Percentiles rank a stretch among this genome's conserved stretches.
phyloP scores from a whole-genome alignment of 805 yeast species.

The Millerozyma miso region DNA sequence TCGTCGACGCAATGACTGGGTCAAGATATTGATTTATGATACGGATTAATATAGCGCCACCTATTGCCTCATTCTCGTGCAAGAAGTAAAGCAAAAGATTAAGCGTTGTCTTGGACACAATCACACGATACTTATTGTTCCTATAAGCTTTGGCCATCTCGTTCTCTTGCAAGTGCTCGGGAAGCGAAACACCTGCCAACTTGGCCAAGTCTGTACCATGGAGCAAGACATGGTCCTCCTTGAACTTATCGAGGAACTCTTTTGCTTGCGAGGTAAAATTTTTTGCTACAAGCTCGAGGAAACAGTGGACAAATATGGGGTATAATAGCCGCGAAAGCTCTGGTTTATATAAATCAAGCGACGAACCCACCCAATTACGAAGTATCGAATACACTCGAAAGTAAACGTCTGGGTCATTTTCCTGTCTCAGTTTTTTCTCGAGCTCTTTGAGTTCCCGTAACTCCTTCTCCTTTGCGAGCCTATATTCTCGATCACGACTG shows the following conservation, averaged over 20 bases:
- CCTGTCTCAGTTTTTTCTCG: slow-evolving; percentile 42
- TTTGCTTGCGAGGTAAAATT: slow-evolving; percentile 60
- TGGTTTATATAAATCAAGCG: slow-evolving; percentile 86
- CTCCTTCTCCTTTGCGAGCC: slow-evolving; percentile 37
- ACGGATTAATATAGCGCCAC: slow-evolving; percentile 84
- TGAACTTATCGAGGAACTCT: slow-evolving; percentile 68
- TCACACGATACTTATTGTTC: slow-evolving; percentile 66
- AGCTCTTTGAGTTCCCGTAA: slow-evolving; percentile 34
- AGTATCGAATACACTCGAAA: slow-evolving; percentile 76
- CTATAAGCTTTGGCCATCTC: slow-evolving; percentile 74
- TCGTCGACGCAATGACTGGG: slow-evolving; percentile 39
- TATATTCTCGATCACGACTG: slow-evolving; percentile 32
- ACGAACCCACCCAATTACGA: slow-evolving; percentile 84
- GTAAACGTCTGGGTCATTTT: slow-evolving; percentile 66
- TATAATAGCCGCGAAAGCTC: slow-evolving; percentile 80
- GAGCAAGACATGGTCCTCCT: slow-evolving; percentile 64
- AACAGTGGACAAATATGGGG: slow-evolving; percentile 91
- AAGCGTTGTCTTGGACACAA: slow-evolving; percentile 78
- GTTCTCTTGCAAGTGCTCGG: slow-evolving; percentile 80
- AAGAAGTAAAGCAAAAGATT: slow-evolving; percentile 80
- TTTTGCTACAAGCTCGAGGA: slow-evolving; percentile 70
- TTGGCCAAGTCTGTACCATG: slow-evolving; percentile 76
- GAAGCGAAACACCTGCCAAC: slow-evolving; percentile 68
- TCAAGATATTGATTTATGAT: slow-evolving; percentile 80
- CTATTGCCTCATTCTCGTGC: slow-evolving; percentile 87